A percentile compares a stretch with the other conserved stretches of the same genome.
Conservation (phyloP, 495 filamentous ascomycete genomes). For the Apodospora peruviana region DNA sequence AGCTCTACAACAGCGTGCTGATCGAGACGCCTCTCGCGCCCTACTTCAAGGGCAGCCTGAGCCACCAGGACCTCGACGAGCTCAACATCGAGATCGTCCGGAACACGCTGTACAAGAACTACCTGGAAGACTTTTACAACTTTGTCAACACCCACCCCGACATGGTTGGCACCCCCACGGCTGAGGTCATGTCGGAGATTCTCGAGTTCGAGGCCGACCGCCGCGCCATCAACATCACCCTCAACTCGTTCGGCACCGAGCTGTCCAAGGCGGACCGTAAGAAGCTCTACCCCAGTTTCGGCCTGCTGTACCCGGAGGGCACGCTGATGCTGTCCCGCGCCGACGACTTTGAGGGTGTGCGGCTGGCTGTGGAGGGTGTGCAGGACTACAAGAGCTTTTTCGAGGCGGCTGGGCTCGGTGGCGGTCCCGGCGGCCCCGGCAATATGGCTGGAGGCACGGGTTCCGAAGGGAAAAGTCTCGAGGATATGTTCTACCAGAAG, state of each 20-base stretch:
- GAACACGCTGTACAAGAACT: constrained; percentile 99
- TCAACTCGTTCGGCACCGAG: constrained; percentile 98
- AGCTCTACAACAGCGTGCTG: constrained; percentile 95
- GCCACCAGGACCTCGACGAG: constrained; percentile 94
- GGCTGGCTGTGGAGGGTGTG: constrained; percentile 86
- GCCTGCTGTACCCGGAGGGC: constrained; percentile 86
- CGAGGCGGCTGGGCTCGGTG: constrained; percentile 78
- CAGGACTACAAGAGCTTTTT: constrained; percentile 91
- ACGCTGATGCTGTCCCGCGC: constrained; percentile 91
- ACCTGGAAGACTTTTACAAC: constrained; percentile 92
- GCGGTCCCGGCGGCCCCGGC: constrained; percentile 64
- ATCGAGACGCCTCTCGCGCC: constrained; percentile 93
- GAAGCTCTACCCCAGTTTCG: constrained; percentile 94
- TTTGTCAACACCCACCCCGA: constrained; percentile 85
- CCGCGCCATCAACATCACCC: constrained; percentile 95
- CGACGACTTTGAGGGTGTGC: constrained; percentile 89
- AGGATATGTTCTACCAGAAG: constrained; percentile 98
- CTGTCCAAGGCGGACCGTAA: constrained; percentile 87
- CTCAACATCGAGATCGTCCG: constrained; percentile 99
- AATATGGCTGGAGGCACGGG: constrained; percentile 77
- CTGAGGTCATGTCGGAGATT: constrained; percentile 91
- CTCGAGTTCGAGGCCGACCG: constrained; percentile 95
- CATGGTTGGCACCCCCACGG: constrained; percentile 79
- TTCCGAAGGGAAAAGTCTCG: constrained; percentile 80
- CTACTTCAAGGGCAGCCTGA: constrained; percentile 94